A percentile compares a stretch with the other conserved stretches of the same genome.
These are phyloP conservation scores for Amaranthus hypochondriacus DNA, from an alignment of 148 eudicot genomes.

Conservation along the genomic window DNA sequence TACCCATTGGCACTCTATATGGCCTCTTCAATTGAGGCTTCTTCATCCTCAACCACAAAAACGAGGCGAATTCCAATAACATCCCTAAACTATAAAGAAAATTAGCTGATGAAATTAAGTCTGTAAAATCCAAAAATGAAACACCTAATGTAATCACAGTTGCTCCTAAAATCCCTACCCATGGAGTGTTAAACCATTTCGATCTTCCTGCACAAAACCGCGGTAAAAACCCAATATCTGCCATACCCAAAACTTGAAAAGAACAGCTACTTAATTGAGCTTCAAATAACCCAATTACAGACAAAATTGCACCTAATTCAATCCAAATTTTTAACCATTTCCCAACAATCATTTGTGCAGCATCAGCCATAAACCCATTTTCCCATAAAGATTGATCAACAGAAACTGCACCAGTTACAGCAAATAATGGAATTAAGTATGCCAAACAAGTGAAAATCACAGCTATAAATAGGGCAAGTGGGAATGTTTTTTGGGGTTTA, in stretches of 20 bases:
- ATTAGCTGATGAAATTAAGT: slow-evolving; percentile 45
- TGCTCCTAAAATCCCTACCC: slow-evolving; percentile 47
- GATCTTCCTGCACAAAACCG: slow-evolving; percentile 38
- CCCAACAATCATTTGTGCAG: slow-evolving; percentile 42
- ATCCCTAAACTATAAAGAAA: slow-evolving; percentile 55
- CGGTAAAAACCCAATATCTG: slow-evolving; percentile 47
- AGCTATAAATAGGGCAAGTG: slow-evolving; percentile 43
- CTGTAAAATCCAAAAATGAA: slow-evolving; percentile 34
- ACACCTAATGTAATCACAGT: slow-evolving; percentile 36
- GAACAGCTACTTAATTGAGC: slow-evolving; percentile 41
- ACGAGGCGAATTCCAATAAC: slow-evolving; percentile 15
- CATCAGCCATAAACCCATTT: slow-evolving; percentile 48
- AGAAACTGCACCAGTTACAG: slow-evolving; percentile 48
- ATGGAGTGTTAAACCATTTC: slow-evolving; percentile 49
- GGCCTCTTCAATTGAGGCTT: slow-evolving; percentile 38
- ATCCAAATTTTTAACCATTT: slow-evolving; percentile 52
- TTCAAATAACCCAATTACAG: slow-evolving; percentile 52
- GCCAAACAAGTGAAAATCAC: slow-evolving; percentile 36
- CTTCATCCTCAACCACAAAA: slow-evolving; percentile 48
- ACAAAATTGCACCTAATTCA: slow-evolving; percentile 45
- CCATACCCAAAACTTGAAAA: slow-evolving; percentile 36
- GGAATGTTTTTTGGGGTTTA: slow-evolving; percentile 45
- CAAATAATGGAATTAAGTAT: slow-evolving; percentile 44
- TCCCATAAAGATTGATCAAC: slow-evolving; percentile 36
- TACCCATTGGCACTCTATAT: slow-evolving; percentile 34